Evolutionary conservation across 305 asterid genomes (phyloP).

Genomic region (Fraxinus xanthoxyloides): DNA sequence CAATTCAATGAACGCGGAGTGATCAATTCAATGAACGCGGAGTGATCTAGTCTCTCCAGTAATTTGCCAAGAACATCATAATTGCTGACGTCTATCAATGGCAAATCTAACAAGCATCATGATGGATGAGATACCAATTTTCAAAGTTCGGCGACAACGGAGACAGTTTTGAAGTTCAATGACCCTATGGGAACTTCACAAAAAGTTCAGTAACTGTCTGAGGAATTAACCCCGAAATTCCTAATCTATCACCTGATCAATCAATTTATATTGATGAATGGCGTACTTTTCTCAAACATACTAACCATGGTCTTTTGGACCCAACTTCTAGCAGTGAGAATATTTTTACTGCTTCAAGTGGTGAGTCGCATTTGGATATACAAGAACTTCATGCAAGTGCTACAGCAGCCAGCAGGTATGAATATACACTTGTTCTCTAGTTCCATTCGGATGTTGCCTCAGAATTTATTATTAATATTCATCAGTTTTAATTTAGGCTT

Average conservation of each 20-base stretch:
- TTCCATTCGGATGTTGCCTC: background rate
- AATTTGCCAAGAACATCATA: background rate
- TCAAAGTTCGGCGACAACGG: too few relatives aligned
- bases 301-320: background rate
- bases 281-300: background rate
- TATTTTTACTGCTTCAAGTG: background rate
- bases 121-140: background rate
- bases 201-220: too few relatives aligned
- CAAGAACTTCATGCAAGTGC: background rate
- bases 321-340: background rate
- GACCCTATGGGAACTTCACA: too few relatives aligned
- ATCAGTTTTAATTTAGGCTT: background rate
- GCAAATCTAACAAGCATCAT: background rate
- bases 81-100: background rate
- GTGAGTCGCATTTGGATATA: background rate
- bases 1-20: too few relatives aligned
- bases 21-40: too few relatives aligned
- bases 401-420: background rate
- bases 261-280: background rate
- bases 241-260: background rate
- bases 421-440: background rate
- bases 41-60: background rate
- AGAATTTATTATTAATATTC: background rate
- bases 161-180: too few relatives aligned
- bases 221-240: background rate